A percentile compares a stretch with the other conserved stretches of the same genome.
Evolutionary conservation across 1,284 basidiomycete species (phyloP).

Genomic region (Malassezia arunalokei): DNA sequence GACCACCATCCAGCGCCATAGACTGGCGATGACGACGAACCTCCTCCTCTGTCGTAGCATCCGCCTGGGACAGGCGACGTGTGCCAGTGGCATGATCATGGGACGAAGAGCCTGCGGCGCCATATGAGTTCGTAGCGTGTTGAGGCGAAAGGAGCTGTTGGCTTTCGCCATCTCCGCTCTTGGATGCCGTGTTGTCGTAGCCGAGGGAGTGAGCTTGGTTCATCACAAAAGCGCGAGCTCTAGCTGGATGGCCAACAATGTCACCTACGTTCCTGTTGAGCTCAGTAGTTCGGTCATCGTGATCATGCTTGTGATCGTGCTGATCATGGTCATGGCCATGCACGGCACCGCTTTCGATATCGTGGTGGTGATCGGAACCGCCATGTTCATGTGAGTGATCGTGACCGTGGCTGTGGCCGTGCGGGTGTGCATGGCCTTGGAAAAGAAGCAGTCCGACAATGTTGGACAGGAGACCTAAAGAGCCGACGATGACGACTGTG

Average conservation of each 20-base stretch:
- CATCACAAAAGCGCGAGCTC: conserved; percentile 74
- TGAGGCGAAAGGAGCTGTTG: conserved; percentile 1
- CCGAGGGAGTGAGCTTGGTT: conserved; percentile 69
- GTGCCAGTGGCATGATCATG: conserved; percentile 48
- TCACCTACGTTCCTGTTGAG: conserved; percentile 22
- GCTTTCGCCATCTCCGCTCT: not conserved
- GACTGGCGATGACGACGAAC: conserved; percentile 15
- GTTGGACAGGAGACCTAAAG: conserved; percentile 77
- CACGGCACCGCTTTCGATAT: conserved; percentile 52
- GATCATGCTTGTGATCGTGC: conserved; percentile 8
- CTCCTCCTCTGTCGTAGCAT: conserved; percentile 3
- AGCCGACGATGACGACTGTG: conserved; percentile 80
- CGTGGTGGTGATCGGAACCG: not conserved
- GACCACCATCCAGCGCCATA: conserved; percentile 4
- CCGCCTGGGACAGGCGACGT: conserved; percentile 17
- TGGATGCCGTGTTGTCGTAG: conserved; percentile 21
- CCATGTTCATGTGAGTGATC: conserved; percentile 14
- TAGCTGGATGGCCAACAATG: conserved; percentile 72
- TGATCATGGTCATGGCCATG: conserved; percentile 56
- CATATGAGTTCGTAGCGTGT: conserved; percentile 9
- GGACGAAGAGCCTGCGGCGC: conserved; percentile 25
- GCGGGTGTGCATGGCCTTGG: conserved; percentile 53
- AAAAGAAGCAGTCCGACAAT: conserved; percentile 87
- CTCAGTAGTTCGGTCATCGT: conserved; percentile 1
- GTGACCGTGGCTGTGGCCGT: conserved; percentile 57